Conservation (phyloP, 2,329 filamentous ascomycete species). For the Aspergillus vadensis region DNA sequence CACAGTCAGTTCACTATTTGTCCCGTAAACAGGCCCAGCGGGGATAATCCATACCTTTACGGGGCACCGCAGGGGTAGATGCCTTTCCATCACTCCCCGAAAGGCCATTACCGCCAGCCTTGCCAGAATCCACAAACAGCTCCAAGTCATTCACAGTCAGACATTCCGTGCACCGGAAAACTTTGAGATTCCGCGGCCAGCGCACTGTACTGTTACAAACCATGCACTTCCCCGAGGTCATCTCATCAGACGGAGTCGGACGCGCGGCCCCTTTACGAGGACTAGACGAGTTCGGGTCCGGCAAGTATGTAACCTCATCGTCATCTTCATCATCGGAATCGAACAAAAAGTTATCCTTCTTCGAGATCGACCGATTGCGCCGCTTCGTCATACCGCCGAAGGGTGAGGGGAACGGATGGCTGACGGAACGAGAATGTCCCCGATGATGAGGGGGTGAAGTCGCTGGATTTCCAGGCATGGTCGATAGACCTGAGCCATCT, state of each 20-base stretch:
- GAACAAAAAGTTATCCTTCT: slow-evolving; percentile 36
- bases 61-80: slow-evolving; percentile 15
- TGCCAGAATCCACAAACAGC: slow-evolving; percentile 38
- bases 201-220: slow-evolving; percentile 79
- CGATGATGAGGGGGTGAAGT: slow-evolving; percentile 27
- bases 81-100: slow-evolving; percentile 25
- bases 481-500: slow-evolving; percentile 27
- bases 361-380: slow-evolving; percentile 55
- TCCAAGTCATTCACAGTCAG: slow-evolving; percentile 80
- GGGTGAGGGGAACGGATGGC: slow-evolving; percentile 75
- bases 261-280: slow-evolving; percentile 41
- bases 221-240: slow-evolving; percentile 75
- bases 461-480: slow-evolving; percentile 24
- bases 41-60: slow-evolving; percentile 26
- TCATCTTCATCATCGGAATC: slow-evolving; percentile 46
- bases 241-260: slow-evolving; percentile 57
- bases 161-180: slow-evolving; percentile 82
- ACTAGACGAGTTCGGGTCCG: slow-evolving; percentile 38
- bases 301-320: slow-evolving; percentile 32
- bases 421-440: slow-evolving; percentile 68
- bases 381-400: slow-evolving; percentile 60
- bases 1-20: slow-evolving; percentile 7
- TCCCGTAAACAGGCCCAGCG: background rate
- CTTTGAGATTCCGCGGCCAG: slow-evolving; percentile 72
- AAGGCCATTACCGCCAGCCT: slow-evolving; percentile 19